These are phyloP conservation scores for Irineochytrium annulatum DNA, from an alignment of 192 early-diverging fungal species.

Conservation along the genomic window DNA sequence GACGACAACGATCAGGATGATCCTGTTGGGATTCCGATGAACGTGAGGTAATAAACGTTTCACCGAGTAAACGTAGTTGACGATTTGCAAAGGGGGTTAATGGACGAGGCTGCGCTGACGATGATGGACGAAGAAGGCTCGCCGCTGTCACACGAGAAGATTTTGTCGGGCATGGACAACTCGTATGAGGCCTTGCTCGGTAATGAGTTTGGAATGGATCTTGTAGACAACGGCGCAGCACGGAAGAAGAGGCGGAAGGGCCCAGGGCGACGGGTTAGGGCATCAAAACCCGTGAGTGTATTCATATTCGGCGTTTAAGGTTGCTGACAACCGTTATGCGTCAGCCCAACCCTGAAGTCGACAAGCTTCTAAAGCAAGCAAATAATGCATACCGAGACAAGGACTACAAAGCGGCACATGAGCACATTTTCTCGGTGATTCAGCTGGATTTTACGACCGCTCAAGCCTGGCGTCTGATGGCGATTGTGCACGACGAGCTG, in stretches of 20 bases:
- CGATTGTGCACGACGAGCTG: conserved; percentile 83
- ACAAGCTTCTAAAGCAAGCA: conserved; percentile 66
- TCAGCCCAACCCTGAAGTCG: conserved; percentile 54
- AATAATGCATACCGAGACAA: conserved; percentile 68
- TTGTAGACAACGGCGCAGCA: not conserved
- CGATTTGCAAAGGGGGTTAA: not conserved
- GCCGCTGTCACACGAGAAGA: not conserved
- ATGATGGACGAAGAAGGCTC: not conserved
- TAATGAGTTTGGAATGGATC: too few relatives aligned
- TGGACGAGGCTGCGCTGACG: not conserved
- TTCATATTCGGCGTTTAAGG: too few relatives aligned
- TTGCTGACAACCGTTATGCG: too few relatives aligned
- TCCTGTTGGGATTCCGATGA: not conserved
- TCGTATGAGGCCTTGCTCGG: too few relatives aligned
- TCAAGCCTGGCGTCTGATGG: conserved; percentile 85
- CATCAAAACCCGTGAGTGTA: too few relatives aligned
- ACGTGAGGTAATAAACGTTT: too few relatives aligned
- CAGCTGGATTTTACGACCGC: conserved; percentile 63
- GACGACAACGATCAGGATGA: not conserved
- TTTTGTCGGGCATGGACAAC: too few relatives aligned
- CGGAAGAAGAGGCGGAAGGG: not conserved
- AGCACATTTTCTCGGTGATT: conserved; percentile 76
- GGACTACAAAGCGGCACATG: conserved; percentile 67
- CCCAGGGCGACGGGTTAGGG: too few relatives aligned
- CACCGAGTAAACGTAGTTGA: too few relatives aligned